Evolutionary conservation across 768 basidiomycete genomes (phyloP).

Genomic region (Termitomyces sp.): DNA sequence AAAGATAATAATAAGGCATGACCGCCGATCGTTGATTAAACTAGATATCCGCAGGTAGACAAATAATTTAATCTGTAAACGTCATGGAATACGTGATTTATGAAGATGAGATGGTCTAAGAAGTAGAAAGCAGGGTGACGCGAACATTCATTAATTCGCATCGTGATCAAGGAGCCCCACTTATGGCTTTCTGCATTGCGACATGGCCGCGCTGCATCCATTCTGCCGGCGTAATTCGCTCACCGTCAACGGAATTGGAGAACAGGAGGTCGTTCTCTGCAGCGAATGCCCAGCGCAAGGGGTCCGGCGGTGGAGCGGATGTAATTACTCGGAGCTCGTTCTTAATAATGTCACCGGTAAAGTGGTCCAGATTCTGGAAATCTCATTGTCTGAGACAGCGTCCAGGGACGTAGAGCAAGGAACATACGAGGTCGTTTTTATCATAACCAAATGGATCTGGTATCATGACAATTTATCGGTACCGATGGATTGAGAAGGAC

Average conservation of each 20-base stretch:
- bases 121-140: neutral
- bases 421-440: constrained; percentile 61
- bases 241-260: constrained; percentile 25
- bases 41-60: neutral
- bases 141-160: neutral
- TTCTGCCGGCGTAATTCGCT: constrained; percentile 45
- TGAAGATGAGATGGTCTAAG: neutral
- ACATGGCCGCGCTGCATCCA: constrained; percentile 49
- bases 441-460: constrained; percentile 57
- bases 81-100: neutral
- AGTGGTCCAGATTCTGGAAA: constrained; percentile 58
- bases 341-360: constrained; percentile 66
- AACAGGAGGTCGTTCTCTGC: constrained; percentile 55
- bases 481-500: constrained; percentile 2
- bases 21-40: too few species aligned
- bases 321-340: constrained; percentile 62
- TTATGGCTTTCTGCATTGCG: constrained; percentile 37
- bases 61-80: neutral
- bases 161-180: constrained; percentile 10
- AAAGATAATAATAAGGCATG: too few species aligned
- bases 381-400: neutral
- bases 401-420: neutral
- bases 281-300: constrained; percentile 54
- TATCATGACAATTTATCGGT: neutral
- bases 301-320: constrained; percentile 53